Percentiles rank a stretch among this genome's conserved stretches.
Conservation (phyloP, 352 stramenopile species). For the Globisporangium uncinulatum region DNA sequence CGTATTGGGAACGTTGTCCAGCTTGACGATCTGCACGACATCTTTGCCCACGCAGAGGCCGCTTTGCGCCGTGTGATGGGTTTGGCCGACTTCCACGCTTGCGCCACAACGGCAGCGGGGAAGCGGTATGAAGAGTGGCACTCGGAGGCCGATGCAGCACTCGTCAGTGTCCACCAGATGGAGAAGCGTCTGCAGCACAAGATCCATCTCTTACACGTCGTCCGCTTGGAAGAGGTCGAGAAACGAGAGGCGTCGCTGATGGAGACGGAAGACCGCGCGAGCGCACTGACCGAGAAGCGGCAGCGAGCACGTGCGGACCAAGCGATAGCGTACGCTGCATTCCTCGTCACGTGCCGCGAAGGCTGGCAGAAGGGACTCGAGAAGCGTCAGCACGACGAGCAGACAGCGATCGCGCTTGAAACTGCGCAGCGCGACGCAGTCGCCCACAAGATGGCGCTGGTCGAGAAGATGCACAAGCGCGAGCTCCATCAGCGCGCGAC, state of each 20-base stretch:
- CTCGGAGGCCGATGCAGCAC: slow-evolving; percentile 18
- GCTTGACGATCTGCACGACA: slow-evolving; percentile 27
- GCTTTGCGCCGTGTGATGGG: slow-evolving; percentile 36
- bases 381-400: slow-evolving; percentile 26
- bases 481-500: slow-evolving; percentile 22
- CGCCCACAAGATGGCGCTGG: slow-evolving; percentile 9
- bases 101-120: slow-evolving; percentile 18
- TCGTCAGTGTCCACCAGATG: slow-evolving; percentile 27
- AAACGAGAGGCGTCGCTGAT: slow-evolving; percentile 31
- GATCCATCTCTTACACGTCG: slow-evolving; percentile 25
- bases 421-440: slow-evolving; percentile 5
- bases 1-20: slow-evolving; percentile 35
- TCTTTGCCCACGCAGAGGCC: slow-evolving; percentile 24
- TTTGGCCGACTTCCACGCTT: slow-evolving; percentile 38
- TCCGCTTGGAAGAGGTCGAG: slow-evolving; percentile 20
- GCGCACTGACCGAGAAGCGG: slow-evolving; percentile 15
- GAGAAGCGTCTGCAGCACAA: slow-evolving; percentile 29
- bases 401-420: slow-evolving; percentile 6
- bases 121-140: slow-evolving; percentile 60
- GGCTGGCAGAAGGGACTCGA: slow-evolving; percentile 38
- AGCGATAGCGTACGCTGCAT: slow-evolving; percentile 17
- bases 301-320: slow-evolving; percentile 14
- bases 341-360: slow-evolving; percentile 28
- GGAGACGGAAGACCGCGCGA: slow-evolving; percentile 31
- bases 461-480: slow-evolving; percentile 14